Evolutionary conservation across 768 basidiomycete genomes (phyloP).

Genomic region (Crucibulum laeve): DNA sequence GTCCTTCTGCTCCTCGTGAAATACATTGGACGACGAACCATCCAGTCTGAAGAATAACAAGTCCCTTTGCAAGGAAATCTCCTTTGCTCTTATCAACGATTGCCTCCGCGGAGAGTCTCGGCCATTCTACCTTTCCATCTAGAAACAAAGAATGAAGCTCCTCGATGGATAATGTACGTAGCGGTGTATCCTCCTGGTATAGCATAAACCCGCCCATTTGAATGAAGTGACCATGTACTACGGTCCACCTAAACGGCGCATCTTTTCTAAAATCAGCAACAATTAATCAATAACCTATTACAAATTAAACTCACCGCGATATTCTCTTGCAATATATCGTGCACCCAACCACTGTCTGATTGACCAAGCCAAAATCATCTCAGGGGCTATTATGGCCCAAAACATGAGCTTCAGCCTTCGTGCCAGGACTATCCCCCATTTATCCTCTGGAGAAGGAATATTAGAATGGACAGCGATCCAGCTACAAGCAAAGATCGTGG

Average conservation of each 20-base stretch:
- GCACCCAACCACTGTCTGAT: constrained; percentile 12
- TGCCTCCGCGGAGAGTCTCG: constrained; percentile 4
- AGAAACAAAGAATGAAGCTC: not conserved
- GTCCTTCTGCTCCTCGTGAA: constrained; percentile 9
- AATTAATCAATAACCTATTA: not conserved
- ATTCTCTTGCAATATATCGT: not conserved
- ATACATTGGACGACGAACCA: constrained; percentile 21
- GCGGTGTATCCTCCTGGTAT: not conserved
- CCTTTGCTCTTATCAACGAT: constrained; percentile 24
- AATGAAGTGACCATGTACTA: constrained; percentile 18
- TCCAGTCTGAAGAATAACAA: constrained; percentile 17
- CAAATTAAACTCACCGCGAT: not conserved
- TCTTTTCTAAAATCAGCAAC: not conserved
- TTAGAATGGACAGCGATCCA: constrained; percentile 16
- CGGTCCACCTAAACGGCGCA: constrained; percentile 9
- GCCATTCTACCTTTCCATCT: not conserved
- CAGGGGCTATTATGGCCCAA: constrained; percentile 11
- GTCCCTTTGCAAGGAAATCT: constrained; percentile 16
- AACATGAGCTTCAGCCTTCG: constrained; percentile 7
- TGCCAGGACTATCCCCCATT: not conserved
- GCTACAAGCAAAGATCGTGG: constrained; percentile 12
- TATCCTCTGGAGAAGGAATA: constrained; percentile 7
- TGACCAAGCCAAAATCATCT: constrained; percentile 11
- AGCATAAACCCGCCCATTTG: constrained; percentile 24
- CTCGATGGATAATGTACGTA: not conserved